A percentile compares a stretch with the other conserved stretches of the same genome.
These are phyloP conservation scores for Populus euphratica DNA, from an alignment of 345 rosid genomes.

Conservation along the genomic window DNA sequence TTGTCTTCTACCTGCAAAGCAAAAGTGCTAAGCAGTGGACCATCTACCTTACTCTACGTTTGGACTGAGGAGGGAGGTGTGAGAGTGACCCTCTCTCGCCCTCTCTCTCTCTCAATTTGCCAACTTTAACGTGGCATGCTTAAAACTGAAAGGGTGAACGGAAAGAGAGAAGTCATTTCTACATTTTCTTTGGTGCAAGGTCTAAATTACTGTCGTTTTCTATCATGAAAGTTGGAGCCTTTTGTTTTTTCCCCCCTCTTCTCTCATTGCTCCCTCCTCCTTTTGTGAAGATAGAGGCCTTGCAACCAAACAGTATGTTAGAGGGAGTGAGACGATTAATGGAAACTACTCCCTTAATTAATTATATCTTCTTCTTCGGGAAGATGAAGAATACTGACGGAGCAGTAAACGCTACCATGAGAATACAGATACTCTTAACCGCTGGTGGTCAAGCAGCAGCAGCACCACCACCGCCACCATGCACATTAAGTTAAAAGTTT, in stretches of 20 bases:
- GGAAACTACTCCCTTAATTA: too few relatives aligned
- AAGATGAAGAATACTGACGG: too few relatives aligned
- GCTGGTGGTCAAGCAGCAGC: too few relatives aligned
- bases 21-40: constrained; percentile 13
- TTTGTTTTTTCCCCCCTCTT: neutral
- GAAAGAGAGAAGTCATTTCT: neutral
- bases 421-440: too few relatives aligned
- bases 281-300: neutral
- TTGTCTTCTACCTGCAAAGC: constrained; percentile 34
- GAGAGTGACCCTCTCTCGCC: neutral
- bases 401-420: too few relatives aligned
- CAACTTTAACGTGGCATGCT: constrained; percentile 20
- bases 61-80: neutral
- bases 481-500: too few relatives aligned
- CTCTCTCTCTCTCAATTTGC: neutral
- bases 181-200: neutral
- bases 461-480: too few relatives aligned
- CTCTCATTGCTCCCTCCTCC: neutral
- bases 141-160: neutral
- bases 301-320: neutral
- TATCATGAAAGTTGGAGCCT: neutral
- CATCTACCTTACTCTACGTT: neutral
- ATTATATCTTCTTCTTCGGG: too few relatives aligned
- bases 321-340: too few relatives aligned
- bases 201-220: neutral